Evolutionary conservation across 495 filamentous ascomycete genomes (phyloP).

Genomic region (Aspergillus indologenus): DNA sequence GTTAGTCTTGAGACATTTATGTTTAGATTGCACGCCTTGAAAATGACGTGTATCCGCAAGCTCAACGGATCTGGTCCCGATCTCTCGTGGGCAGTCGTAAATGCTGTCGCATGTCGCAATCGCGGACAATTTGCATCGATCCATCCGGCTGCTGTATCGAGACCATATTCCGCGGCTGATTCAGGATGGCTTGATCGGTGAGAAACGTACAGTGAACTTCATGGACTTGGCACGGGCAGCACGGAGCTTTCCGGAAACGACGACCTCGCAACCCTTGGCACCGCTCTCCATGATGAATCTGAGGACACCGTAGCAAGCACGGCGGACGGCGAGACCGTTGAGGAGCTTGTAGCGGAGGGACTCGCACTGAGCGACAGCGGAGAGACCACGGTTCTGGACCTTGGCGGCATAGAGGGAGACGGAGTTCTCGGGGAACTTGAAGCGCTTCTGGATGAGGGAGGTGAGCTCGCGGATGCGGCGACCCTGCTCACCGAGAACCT

Average conservation of each 20-base stretch:
- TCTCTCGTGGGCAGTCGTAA: neutral
- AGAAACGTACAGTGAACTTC: conserved; percentile 89
- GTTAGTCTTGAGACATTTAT: conserved; percentile 2
- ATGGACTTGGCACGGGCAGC: conserved; percentile 99
- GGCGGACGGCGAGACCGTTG: conserved; percentile 94
- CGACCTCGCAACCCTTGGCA: conserved; percentile 99
- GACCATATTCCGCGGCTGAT: neutral
- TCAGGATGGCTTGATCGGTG: neutral
- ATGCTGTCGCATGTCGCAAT: neutral
- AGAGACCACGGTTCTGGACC: conserved; percentile 99
- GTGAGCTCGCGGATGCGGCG: conserved; percentile 99
- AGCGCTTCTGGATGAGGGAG: conserved; percentile 99
- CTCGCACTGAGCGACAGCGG: conserved; percentile 99
- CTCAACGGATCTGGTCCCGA: neutral
- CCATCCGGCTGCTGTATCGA: neutral
- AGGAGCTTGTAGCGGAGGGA: conserved; percentile 99
- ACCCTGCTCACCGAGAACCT: conserved; percentile 99
- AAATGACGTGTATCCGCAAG: neutral
- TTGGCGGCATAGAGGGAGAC: conserved; percentile 99
- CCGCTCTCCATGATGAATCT: conserved; percentile 99
- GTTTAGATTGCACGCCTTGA: no score
- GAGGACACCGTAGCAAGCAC: conserved; percentile 99
- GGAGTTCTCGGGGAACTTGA: conserved; percentile 99
- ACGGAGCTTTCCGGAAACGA: conserved; percentile 97
- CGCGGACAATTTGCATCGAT: no score